These are phyloP conservation scores for barrel medic (Medicago truncatula) DNA, from an alignment of 306 rosid genomes.

Conservation along the genomic window MtrunA17r5.0-ANR NC_053048.1:48104501-48105000, in stretches of 20 bases:
- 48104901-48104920: constrained; percentile 35
- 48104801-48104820: constrained; percentile 7
- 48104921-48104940: constrained; percentile 81
- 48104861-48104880: constrained; percentile 27
- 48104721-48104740: constrained; percentile 17
- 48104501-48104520: constrained; percentile 27
- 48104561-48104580: constrained; percentile 33
- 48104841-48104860: constrained; percentile 29
- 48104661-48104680: background rate
- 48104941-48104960: constrained; percentile 95
- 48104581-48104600: constrained; percentile 16
- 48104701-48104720: constrained; percentile 30
- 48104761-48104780: constrained; percentile 28
- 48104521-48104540: constrained; percentile 12
- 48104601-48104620: constrained; percentile 10
- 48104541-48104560: constrained; percentile 29
- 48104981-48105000: constrained; percentile 87
- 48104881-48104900: constrained; percentile 34
- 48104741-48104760: constrained; percentile 27
- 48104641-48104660: constrained; percentile 15
- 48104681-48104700: background rate
- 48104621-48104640: constrained; percentile 3
- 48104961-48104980: constrained; percentile 98
- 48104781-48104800: constrained; percentile 26
- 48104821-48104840: constrained; percentile 1